These are phyloP conservation scores for Orobanche coerulescens DNA, from an alignment of 257 asterid genomes.

Conservation along the genomic window DNA sequence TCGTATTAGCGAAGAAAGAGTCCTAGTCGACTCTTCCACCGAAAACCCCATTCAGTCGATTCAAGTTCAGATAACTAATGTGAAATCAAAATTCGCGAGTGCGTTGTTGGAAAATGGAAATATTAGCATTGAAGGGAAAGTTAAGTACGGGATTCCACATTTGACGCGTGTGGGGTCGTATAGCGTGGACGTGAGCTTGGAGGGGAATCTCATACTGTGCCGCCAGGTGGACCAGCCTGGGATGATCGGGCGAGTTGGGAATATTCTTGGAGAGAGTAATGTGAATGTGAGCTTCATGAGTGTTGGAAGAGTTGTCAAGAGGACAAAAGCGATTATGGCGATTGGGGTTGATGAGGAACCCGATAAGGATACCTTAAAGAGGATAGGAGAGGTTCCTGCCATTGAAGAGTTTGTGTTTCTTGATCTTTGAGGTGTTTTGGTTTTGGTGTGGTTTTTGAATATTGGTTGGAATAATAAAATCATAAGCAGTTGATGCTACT, in stretches of 20 bases:
- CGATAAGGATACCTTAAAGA: constrained; percentile 61
- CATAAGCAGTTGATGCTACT: neutral
- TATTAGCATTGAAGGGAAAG: constrained; percentile 70
- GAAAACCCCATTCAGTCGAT: constrained; percentile 69
- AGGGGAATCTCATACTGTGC: constrained; percentile 76
- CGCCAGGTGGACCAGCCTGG: constrained; percentile 96
- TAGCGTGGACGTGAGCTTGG: constrained; percentile 79
- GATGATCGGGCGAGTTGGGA: constrained; percentile 90
- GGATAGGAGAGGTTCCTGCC: constrained; percentile 76
- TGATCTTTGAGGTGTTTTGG: constrained; percentile 35
- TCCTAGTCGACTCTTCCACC: constrained; percentile 44
- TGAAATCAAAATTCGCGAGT: constrained; percentile 66
- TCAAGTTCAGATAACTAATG: constrained; percentile 70
- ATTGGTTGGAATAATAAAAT: neutral
- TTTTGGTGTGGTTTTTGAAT: neutral
- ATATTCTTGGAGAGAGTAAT: constrained; percentile 66
- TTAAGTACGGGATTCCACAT: constrained; percentile 75
- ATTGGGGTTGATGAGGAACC: constrained; percentile 97
- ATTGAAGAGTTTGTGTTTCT: constrained; percentile 87
- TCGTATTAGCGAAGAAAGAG: constrained; percentile 78
- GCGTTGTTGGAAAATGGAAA: constrained; percentile 63
- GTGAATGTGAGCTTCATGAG: constrained; percentile 98
- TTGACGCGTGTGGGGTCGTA: constrained; percentile 69
- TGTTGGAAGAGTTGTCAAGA: constrained; percentile 72
- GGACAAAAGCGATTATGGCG: constrained; percentile 91